Base-by-base conservation (phyloP, 345 rosid species). In the Lumnitzera littorea region DNA sequence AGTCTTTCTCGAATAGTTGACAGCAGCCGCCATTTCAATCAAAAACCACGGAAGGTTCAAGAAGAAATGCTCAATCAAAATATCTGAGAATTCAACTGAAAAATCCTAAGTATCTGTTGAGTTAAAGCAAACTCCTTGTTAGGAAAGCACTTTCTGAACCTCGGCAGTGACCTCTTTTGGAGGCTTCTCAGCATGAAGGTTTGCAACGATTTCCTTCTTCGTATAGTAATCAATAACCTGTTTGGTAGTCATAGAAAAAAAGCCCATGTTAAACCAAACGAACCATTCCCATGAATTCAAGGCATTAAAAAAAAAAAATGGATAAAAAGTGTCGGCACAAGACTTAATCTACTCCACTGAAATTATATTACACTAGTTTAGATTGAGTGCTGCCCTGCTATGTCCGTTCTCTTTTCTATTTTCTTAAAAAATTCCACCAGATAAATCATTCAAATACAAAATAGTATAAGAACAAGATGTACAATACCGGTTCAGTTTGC, bases 401-500 rank as follows among this genome's bases (percentile, higher is more conserved):
- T 9, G 1, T 9, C 11, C 10, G 1, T 9, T 36, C 43, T 36
- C 43, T 36, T 36, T 9, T 36, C 43, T 36, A 1, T 36, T 36
- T 36, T 36, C 43, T 36, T 36, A 9, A 36, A 4, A 36, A 1
- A 36, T 36, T 7, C 9, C 43, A 36, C 43, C 11, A 9, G 43
- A 36, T 36, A 5, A 5, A 9, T 36, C 7, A 36, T 36, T 36
- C 43, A 36, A 5, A 36, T 36, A 36, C 7, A 9, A 5, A 36
- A 36, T 36, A 36, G 7, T 36, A 36, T 16, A 17, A 14, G 56
- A 17, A 12, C 27, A 17, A 24, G 15, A 31, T 24, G 50, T 51
- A 41, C 51, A 15, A 51, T 83, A 94, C 97, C 3, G 97, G 99
- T 67, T 88, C 88, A 12, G 97, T 94, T 75, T 90, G 97, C 80